Evolutionary conservation across 805 yeast genomes (phyloP), one percentile per base, ranked within the genome.

Genomic region (Candida succiphila): DNA sequence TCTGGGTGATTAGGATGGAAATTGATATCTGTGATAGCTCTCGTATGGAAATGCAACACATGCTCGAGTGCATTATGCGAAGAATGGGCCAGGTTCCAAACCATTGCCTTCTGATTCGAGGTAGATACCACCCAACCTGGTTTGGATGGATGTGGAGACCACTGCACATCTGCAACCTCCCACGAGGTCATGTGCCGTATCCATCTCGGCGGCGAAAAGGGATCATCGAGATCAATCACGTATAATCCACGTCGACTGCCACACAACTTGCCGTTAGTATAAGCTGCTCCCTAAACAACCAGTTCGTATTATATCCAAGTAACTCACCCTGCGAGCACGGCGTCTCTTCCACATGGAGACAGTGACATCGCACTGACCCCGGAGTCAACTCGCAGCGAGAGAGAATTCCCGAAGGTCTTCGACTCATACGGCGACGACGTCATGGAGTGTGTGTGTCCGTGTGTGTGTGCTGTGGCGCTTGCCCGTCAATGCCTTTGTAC

Each of bases 91-190:
- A 92, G 58, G 56, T 92, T 89, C 98, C 98, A 92, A 4, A 92
- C 74, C 49, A 92, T 65, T 1, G 95, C 97, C 59, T 89, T 89
- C 51, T 89, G 98, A 54, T 89, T 92, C 2, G 95, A 81, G 0
- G 97, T 86, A 1, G 95, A 84, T 1, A 89, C 80, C 28, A 92
- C 85, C 95, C 96, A 88, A 5, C 80, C 67, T 1, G 95, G 89
- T 43, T 83, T 84, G 2, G 78, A 68, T 5, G 70, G 65, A 51
- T 92, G 96, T 0, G 96, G 96, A 3, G 94, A 84, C 97, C 98
- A 92, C 55, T 92, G 97, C 2, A 89, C 96, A 53, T 89, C 96
- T 0, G 98, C 96, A 3, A 92, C 98, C 54, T 92, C 97, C 97
- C 97, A 92, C 0, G 94, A 77, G 0, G 96, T 89, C 24, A 77